Percentiles rank a stretch among this genome's conserved stretches.
Evolutionary conservation across 495 filamentous ascomycete species (phyloP).

Genomic region (Penicillium atrosanguineum): DNA sequence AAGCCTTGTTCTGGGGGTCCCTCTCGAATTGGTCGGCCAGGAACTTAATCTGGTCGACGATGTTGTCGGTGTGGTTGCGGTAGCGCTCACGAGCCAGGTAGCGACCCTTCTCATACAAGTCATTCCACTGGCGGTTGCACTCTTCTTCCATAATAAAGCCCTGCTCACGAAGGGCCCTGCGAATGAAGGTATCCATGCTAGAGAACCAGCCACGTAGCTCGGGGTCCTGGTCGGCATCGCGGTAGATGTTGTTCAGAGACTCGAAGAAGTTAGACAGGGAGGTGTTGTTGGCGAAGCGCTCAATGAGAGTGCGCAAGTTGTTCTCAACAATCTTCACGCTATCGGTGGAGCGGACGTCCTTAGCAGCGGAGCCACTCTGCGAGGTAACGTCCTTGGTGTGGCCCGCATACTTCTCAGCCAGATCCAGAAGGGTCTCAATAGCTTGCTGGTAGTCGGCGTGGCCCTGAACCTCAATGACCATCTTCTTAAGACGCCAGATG

Average conservation of each 20-base stretch:
- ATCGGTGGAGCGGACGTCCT: slow-evolving; percentile 63
- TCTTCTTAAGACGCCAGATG: slow-evolving; percentile 94
- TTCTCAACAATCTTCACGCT: slow-evolving; percentile 67
- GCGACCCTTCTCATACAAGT: slow-evolving; percentile 80
- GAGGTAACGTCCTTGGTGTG: slow-evolving; percentile 64
- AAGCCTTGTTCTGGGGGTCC: slow-evolving; percentile 80
- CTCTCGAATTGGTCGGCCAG: slow-evolving; percentile 82
- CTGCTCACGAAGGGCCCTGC: slow-evolving; percentile 77
- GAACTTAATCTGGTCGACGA: slow-evolving; percentile 89
- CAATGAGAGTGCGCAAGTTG: slow-evolving; percentile 81
- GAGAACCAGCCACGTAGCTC: slow-evolving; percentile 91
- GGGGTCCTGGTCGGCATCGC: slow-evolving; percentile 85
- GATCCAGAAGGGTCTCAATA: slow-evolving; percentile 74
- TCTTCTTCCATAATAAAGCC: slow-evolving; percentile 86
- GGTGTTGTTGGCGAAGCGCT: slow-evolving; percentile 94
- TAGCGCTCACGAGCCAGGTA: slow-evolving; percentile 90
- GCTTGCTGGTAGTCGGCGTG: slow-evolving; percentile 90
- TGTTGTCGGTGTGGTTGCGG: slow-evolving; percentile 78
- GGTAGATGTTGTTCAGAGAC: slow-evolving; percentile 82
- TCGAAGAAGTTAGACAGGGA: slow-evolving; percentile 83
- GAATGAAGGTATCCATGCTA: slow-evolving; percentile 69
- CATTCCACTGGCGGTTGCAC: slow-evolving; percentile 79
- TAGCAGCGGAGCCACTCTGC: slow-evolving; percentile 62
- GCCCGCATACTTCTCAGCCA: slow-evolving; percentile 83
- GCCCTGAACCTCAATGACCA: slow-evolving; percentile 92